Base-by-base conservation (phyloP, 2,329 filamentous ascomycete species). In the Penicillium brevicompactum region DNA sequence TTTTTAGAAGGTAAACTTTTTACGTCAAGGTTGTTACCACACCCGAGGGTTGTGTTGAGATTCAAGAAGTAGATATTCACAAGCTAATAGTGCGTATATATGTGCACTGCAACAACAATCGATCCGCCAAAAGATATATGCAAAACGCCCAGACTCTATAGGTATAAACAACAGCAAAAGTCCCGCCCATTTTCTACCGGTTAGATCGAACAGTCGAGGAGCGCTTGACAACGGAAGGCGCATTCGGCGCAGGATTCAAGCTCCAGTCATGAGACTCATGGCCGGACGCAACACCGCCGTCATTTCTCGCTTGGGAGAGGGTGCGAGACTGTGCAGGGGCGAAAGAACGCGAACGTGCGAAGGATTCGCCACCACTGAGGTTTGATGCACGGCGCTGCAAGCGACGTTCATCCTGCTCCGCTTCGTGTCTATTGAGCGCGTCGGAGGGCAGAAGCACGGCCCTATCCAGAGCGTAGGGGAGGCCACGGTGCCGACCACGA, bases 381-480 rank as follows among this genome's bases (percentile, higher is more conserved):
- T 66, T 73, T 4, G 75, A 77, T 13, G 65, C 50, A 13, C 74
- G 71, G 9, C 74, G 70, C 46, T 71, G 74, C 59, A 76, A 66
- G 40, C 80, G 70, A 22, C 74, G 74, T 21, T 78, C 77, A 1
- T 79, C 79, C 55, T 85, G 81, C 24, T 76, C 76, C 5, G 79
- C 78, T 62, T 88, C 87, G 53, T 83, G 84, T 59, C 82, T 76
- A 51, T 87, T 81, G 3, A 88, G 70, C n/a, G 81, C 79, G 58
- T 89, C 87, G 9, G 81, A 85, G 0, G 87, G 87, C 1, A 90
- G 78, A 1, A 90, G 71, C 51, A 90, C 87, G 30, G 88, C 88
- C 46, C 87, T 83, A 63, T 91, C 88, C 7, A 89, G 73, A 69
- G 91, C 73, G 63, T 88, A 87, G 0, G 85, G 85, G 0, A 88